These are phyloP conservation scores for Lotmaria passim DNA, from an alignment of 208 protist genomes.

Conservation along the genomic window DNA sequence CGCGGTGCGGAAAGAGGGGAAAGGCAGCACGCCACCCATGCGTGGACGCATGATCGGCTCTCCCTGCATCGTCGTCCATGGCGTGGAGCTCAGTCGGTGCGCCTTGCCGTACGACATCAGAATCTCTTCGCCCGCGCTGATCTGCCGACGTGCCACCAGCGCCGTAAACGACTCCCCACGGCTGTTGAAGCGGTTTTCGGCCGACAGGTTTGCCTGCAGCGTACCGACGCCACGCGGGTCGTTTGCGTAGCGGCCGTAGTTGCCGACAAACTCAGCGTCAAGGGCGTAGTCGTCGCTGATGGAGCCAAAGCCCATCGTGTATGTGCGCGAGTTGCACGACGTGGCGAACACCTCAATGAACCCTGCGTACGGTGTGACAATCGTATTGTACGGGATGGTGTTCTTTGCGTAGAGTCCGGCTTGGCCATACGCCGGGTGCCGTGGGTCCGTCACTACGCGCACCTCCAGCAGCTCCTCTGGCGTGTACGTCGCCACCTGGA, in stretches of 20 bases:
- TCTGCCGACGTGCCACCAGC: conserved; percentile 73
- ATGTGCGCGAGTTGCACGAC: conserved; percentile 85
- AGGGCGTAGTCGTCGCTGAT: conserved; percentile 82
- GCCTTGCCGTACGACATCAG: conserved; percentile 91
- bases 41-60: conserved; percentile 63
- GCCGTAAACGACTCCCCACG: conserved; percentile 90
- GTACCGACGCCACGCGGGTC: conserved; percentile 83
- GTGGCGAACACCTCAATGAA: conserved; percentile 84
- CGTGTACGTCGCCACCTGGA: conserved; percentile 47
- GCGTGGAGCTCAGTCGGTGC: conserved; percentile 64
- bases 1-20: conserved; percentile 41
- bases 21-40: conserved; percentile 67
- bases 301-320: conserved; percentile 90
- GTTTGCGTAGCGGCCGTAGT: conserved; percentile 90
- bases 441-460: conserved; percentile 74
- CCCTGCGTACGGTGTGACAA: conserved; percentile 83
- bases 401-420: conserved; percentile 78
- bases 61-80: conserved; percentile 74
- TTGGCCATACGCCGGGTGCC: conserved; percentile 89
- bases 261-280: conserved; percentile 90
- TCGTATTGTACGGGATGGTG: conserved; percentile 68
- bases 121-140: conserved; percentile 86
- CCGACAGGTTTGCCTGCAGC: conserved; percentile 70
- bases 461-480: conserved; percentile 84
- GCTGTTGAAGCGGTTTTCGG: conserved; percentile 75